A percentile compares a stretch with the other conserved stretches of the same genome.
phyloP scores from a whole-genome alignment of 2,329 filamentous ascomycete species.

The Beauveria medogensis region DNA sequence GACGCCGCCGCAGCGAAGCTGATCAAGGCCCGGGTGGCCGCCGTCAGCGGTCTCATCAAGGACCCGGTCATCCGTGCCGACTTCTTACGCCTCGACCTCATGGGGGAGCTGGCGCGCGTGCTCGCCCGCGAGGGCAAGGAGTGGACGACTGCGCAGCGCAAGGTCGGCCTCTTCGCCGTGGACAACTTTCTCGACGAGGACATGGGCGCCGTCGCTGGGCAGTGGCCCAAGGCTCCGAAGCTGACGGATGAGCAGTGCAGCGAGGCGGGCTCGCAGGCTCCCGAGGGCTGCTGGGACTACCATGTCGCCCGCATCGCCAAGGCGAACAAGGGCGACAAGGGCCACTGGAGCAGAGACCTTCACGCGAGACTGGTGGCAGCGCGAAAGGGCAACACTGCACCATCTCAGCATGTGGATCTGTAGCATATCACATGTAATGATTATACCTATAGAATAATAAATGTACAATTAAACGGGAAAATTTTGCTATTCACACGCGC shows the following conservation, averaged over 20 bases:
- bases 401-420: constrained; percentile 23
- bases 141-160: constrained; percentile 44
- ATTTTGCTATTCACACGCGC: neutral
- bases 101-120: constrained; percentile 45
- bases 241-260: constrained; percentile 29
- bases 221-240: constrained; percentile 42
- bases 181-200: constrained; percentile 61
- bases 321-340: constrained; percentile 26
- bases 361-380: constrained; percentile 25
- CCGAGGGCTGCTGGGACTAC: constrained; percentile 53
- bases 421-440: constrained; percentile 17
- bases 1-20: constrained; percentile 20
- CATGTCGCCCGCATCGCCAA: constrained; percentile 35
- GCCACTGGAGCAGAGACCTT: constrained; percentile 40
- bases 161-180: constrained; percentile 49
- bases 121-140: constrained; percentile 38
- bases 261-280: constrained; percentile 21
- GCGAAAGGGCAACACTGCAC: constrained; percentile 22
- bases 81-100: constrained; percentile 48
- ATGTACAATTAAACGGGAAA: neutral
- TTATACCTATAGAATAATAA: neutral
- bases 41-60: constrained; percentile 49
- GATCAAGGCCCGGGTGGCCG: constrained; percentile 36
- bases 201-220: constrained; percentile 49
- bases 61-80: constrained; percentile 42